phyloP scores from a whole-genome alignment of 192 early-diverging fungal genomes.

The Coemansia sp. region DNA sequence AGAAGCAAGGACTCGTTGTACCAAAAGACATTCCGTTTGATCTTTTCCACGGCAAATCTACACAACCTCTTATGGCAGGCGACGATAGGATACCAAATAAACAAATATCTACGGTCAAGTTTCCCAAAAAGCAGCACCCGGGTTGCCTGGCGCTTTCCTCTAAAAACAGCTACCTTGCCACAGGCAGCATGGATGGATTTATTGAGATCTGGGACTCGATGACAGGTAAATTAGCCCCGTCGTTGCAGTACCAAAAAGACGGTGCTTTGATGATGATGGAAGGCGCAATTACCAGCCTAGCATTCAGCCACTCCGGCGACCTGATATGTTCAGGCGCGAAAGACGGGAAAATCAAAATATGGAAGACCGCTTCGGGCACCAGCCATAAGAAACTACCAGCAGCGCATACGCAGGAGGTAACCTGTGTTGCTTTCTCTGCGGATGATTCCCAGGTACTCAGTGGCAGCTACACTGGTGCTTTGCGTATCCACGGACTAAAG shows the following conservation, averaged over 20 bases:
- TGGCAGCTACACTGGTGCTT: constrained; percentile 71
- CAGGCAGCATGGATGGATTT: constrained; percentile 90
- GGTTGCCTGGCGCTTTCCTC: constrained; percentile 77
- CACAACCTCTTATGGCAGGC: constrained; percentile 55
- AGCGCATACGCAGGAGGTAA: constrained; percentile 84
- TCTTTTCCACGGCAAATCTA: constrained; percentile 70
- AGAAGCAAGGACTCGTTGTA: constrained; percentile 62
- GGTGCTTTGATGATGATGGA: constrained; percentile 88
- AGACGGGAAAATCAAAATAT: constrained; percentile 85
- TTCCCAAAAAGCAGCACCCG: constrained; percentile 84
- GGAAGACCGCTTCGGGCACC: constrained; percentile 76
- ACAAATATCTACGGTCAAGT: constrained; percentile 83
- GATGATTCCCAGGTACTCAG: constrained; percentile 81
- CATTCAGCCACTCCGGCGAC: constrained; percentile 71
- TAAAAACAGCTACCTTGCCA: constrained; percentile 77
- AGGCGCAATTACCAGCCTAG: constrained; percentile 69
- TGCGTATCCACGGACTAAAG: constrained; percentile 87
- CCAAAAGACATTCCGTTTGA: constrained; percentile 69
- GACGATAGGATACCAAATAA: constrained; percentile 71
- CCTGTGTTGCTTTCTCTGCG: constrained; percentile 70
- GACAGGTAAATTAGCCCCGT: constrained; percentile 85
- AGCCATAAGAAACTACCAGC: constrained; percentile 67
- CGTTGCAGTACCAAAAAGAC: constrained; percentile 88
- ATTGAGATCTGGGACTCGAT: constrained; percentile 95
- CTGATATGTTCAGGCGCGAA: constrained; percentile 77